Evolutionary conservation across 768 basidiomycete species (phyloP), one percentile per base, ranked within the genome.

Genomic region (Baorangia bicolor): DNA sequence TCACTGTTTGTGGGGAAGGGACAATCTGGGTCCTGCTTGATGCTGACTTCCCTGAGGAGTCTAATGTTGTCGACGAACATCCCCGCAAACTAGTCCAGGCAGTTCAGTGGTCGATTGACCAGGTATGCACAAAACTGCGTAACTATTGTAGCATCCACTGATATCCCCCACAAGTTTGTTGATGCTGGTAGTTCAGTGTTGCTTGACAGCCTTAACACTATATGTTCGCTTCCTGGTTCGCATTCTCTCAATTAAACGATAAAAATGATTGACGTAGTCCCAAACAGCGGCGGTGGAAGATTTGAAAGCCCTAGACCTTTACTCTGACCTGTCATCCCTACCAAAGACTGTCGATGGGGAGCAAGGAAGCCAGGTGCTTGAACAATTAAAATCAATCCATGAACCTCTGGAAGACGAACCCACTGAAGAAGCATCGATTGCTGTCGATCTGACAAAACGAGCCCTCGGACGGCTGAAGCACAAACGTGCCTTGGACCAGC

Each of bases 281-380:
- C 48, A 14, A 25, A n/a, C 64, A 87, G 85, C 84, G 6, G 75
- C 78, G 0, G 50, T 64, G 4, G 75, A 75, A 10, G 82, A 84
- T 16, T 65, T 87, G 5, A 74, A 79, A 51, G 64, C 69, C 4
- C 73, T 90, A 1, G 84, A 88, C 49, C 71, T 90, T 3, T 92
- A 92, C 62, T 70, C 74, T 2, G 74, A 78, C 47, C 74, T 90
- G 28, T 69, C 74, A 0, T 75, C 78, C 21, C 72, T 90, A 56
- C 88, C 88, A 4, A 90, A 90, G 64, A 76, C 78, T 54, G 67
- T 74, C 20, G 78, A 81, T 33, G 72, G 64, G 5, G 78, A 78
- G 37, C 75, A 77, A 50, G 77, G 78, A 49, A 73, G 71, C n/a
- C 74, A 73, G 58, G 69, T 70, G 39, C 68, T 69, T 5, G 73